Evolutionary conservation across 2,329 filamentous ascomycete species (phyloP), one percentile per base, ranked within the genome.

Genomic region (Colletotrichum scovillei): DNA sequence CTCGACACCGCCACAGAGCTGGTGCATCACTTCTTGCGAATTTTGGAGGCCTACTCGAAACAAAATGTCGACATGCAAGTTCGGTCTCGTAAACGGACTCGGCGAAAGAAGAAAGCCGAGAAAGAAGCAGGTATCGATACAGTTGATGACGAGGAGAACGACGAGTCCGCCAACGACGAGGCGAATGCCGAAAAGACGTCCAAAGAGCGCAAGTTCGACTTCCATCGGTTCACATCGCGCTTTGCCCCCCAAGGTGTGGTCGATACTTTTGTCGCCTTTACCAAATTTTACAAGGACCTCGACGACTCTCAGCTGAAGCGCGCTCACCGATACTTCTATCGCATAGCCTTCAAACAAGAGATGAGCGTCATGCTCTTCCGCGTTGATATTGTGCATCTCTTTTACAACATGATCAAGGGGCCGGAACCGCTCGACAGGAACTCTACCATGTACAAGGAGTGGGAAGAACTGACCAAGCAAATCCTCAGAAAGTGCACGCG

Each of bases 1-100:
- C 88, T 99, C 1, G 95, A 99, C 82, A 93, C 95, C 6, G 92
- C 93, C 71, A 98, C 96, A 1, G 96, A 99, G 78, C 90, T 98
- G 52, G 89, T 94, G 0, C 95, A 98, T 79, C 94, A 97, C 66
- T 98, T 98, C 80, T 85, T 98, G 66, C 93, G 95, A 57, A 95
- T 98, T 82, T 84, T 99, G 28, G 97, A 99, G 82, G 90, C 91
- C 6, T 99, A 98, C 80, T 96, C 95, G 0, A 98, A 98, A 81
- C 94, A 97, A 79, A 98, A 99, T 78, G 91, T 93, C 6, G 95
- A 98, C 78, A 91, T 99, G 87, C 95, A 98, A 81, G 92, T 99
- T 28, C 93, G 95, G 64, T 97, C 95, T 0, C 92, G 93, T 74
- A 91, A 93, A 76, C 89, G 93, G 62, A 90, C 92, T 5, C 89